Evolutionary conservation across 495 filamentous ascomycete species (phyloP), one percentile per base, ranked within the genome.

Genomic region (Wilcoxina mikolae): DNA sequence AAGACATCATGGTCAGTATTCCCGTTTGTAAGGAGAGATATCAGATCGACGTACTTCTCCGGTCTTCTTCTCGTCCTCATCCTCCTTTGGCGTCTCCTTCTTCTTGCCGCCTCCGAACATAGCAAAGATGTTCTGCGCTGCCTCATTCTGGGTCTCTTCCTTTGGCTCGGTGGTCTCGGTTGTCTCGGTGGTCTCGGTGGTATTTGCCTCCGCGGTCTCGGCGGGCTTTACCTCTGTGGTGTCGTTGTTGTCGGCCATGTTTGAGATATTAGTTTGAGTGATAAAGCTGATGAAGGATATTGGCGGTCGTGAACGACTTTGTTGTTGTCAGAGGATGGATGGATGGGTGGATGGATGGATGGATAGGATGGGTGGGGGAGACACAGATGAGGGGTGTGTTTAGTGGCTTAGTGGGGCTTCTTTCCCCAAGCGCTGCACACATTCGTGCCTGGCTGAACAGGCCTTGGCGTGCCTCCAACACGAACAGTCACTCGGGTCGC

Each of bases 31-130:
- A n/a, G n/a, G n/a, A n/a, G n/a, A n/a, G 33, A 38, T 9, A 38
- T 38, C 33, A n/a, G n/a, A n/a, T n/a, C n/a, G 29, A 60, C 45
- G 33, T 45, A 70, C 71, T 25, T 75, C 73, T 41, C 71, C 75
- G 53, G 69, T 71, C 68, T 57, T 81, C 76, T 62, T 76, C 55
- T 81, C 78, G 56, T 78, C 79, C 26, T 75, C 78, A 29, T 87
- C 85, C 17, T 82, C 85, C 56, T 79, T 72, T 69, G 85, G 85
- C 68, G 87, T 83, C 64, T 77, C 77, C 78, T 88, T 93, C 71
- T 78, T 78, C 65, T 83, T 79, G 67, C 87, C 82, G 52, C 89
- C 89, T 56, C 91, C 91, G 68, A 98, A 98, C 91, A 98, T 98
- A 67, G 83, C 84, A 74, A 95, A 98, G 50, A 98, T 82, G 62